A percentile compares a stretch with the other conserved stretches of the same genome.
Evolutionary conservation across 1,284 basidiomycete genomes (phyloP).

Genomic region (Gymnopus androsaceus): DNA sequence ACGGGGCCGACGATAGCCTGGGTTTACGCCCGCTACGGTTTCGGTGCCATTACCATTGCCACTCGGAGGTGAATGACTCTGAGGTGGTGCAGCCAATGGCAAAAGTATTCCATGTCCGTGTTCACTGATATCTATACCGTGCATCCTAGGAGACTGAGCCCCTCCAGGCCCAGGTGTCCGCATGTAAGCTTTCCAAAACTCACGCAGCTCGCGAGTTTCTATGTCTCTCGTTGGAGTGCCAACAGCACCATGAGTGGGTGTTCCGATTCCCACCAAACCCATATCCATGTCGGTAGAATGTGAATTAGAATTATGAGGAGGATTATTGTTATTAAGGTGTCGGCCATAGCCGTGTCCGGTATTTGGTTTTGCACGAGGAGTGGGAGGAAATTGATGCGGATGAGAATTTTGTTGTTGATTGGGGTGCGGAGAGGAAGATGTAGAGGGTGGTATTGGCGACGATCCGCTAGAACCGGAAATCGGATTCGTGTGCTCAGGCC

Average conservation of each 20-base stretch:
- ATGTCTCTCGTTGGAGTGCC: conserved; percentile 35
- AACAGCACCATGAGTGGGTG: conserved; percentile 11
- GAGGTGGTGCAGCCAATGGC: no score
- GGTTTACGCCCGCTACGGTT: conserved; percentile 41
- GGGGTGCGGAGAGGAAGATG: not conserved
- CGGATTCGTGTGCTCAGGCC: not conserved
- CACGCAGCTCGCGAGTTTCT: conserved; percentile 60
- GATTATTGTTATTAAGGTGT: not conserved
- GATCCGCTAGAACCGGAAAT: no score
- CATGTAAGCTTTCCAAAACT: conserved; percentile 77
- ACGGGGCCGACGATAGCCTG: conserved; percentile 48
- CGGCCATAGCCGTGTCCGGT: conserved; percentile 9
- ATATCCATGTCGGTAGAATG: no score
- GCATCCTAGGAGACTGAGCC: not conserved
- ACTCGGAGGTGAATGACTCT: conserved; percentile 3
- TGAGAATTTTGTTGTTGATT: not conserved
- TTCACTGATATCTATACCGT: no score
- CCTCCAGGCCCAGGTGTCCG: conserved; percentile 58
- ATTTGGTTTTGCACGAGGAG: conserved; percentile 6
- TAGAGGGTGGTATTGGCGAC: not conserved
- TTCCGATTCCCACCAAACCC: conserved; percentile 30
- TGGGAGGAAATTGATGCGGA: no score
- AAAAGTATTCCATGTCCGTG: not conserved
- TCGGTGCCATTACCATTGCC: no score
- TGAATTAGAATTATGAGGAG: no score